Evolutionary conservation across 2,329 filamentous ascomycete genomes (phyloP), one percentile per base, ranked within the genome.

Genomic region (Chalaropsis ovoidea): DNA sequence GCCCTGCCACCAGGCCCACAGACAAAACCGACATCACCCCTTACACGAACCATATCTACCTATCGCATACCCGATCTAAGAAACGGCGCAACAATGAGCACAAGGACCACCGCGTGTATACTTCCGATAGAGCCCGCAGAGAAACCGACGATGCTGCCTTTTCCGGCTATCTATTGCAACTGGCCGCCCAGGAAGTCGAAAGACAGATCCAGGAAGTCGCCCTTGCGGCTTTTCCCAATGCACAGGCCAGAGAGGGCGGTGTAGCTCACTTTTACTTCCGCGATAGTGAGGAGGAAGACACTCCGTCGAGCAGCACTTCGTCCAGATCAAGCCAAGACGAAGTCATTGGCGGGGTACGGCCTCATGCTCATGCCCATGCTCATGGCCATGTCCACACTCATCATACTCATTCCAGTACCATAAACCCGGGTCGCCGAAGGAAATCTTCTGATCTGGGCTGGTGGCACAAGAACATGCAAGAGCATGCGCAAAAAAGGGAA

Each of bases 391-490:
- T 27, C 24, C 60, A 35, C n/a, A 62, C 24, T 27, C 24, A 39
- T 39, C 54, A n/a, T 19, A n/a, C 54, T n/a, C 54, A 39, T 17
- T 8, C 17, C 13, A 2, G 62, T 11, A 19, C 41, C 1, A 35
- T 60, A 45, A 65, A 65, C 13, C 72, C 73, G 62, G 74, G 76
- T 52, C 67, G 73, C 31, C 78, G 82, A 67, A 80, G 84, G 49
- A 84, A 86, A 71, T 84, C 84, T 60, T 86, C 84, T 1, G 81
- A 83, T 62, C 79, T 85, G 70, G 81, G 82, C 63, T 93, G 88
- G 86, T 90, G 90, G 72, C 80, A 94, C 71, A 82, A 86, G 71
- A 86, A 90, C 70, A 89, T 94, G 87, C 87, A 89, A 70, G 82
- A 86, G 70, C 87, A 93, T 74, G 87, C 86, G 63, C 84, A 89